phyloP scores from a whole-genome alignment of 257 asterid genomes.

The Nemophila menziesii region DNA sequence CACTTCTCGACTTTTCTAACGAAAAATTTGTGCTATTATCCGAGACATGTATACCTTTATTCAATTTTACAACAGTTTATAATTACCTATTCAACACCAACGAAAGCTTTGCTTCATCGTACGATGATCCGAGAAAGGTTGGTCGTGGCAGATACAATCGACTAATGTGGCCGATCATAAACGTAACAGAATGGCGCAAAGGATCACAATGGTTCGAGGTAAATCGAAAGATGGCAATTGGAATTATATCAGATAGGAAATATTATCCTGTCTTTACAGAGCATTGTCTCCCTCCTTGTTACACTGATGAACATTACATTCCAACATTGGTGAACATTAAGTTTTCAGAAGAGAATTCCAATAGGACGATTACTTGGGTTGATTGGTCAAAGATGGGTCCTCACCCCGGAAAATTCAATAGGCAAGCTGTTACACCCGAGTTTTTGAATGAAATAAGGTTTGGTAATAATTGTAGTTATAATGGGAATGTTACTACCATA shows the following conservation, averaged over 20 bases:
- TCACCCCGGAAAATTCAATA: slow-evolving; percentile 15
- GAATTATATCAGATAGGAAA: slow-evolving; percentile 10
- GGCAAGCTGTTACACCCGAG: slow-evolving; percentile 8
- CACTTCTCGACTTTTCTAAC: slow-evolving; percentile 38
- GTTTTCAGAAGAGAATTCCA: slow-evolving; percentile 7
- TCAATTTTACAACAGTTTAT: slow-evolving; percentile 16
- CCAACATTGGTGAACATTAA: slow-evolving; percentile 12
- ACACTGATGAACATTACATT: slow-evolving; percentile 15
- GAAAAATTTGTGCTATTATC: slow-evolving; percentile 35
- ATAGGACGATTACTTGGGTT: slow-evolving; percentile 16
- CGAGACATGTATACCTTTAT: slow-evolving; percentile 22
- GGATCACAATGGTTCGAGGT: slow-evolving; percentile 17
- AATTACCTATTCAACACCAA: slow-evolving; percentile 10
- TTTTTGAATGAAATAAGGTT: slow-evolving; percentile 13
- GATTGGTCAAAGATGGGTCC: slow-evolving; percentile 15
- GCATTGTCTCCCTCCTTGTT: slow-evolving; percentile 13
- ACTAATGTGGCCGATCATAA: slow-evolving; percentile 7
- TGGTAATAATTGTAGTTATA: slow-evolving; percentile 12
- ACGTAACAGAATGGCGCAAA: slow-evolving; percentile 13
- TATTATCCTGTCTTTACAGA: slow-evolving; percentile 6
- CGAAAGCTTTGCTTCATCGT: slow-evolving; percentile 5
- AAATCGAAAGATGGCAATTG: slow-evolving; percentile 8
- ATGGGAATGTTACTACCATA: slow-evolving; percentile 2
- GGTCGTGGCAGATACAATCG: slow-evolving; percentile 16
- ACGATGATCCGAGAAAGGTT: slow-evolving; percentile 11